These are phyloP conservation scores for Lenwebbia sp. DNA, from an alignment of 345 rosid genomes.

Conservation along the genomic window DNA sequence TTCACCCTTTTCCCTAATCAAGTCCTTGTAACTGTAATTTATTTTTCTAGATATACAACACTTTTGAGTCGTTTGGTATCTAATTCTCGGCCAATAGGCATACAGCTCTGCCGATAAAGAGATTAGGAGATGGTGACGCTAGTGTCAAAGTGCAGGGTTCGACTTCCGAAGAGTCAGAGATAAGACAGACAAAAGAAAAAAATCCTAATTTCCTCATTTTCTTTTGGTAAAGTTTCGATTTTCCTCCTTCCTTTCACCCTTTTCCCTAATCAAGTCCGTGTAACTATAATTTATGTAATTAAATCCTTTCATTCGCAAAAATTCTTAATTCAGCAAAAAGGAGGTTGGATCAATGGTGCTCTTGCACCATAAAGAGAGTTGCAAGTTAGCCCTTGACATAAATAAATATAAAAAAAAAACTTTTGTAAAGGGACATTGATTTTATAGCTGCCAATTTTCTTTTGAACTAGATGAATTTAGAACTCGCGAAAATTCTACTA, in stretches of 20 bases:
- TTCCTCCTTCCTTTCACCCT: neutral
- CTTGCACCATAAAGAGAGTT: too few relatives aligned
- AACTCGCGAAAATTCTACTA: neutral
- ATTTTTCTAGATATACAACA: neutral
- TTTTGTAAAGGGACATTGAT: neutral
- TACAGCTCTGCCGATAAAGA: too few relatives aligned
- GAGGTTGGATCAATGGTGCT: too few relatives aligned
- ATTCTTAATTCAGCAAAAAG: neutral
- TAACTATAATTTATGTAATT: neutral
- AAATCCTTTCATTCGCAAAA: neutral
- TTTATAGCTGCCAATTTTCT: neutral
- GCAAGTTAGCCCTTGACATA: too few relatives aligned
- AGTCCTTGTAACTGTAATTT: too few relatives aligned
- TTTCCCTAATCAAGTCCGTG: neutral
- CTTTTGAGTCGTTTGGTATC: neutral
- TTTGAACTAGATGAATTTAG: neutral
- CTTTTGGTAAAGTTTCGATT: neutral
- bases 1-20: neutral
- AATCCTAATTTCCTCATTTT: neutral
- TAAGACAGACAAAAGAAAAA: too few relatives aligned
- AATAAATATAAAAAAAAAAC: too few relatives aligned
- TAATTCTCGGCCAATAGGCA: too few relatives aligned
- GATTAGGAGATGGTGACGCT: too few relatives aligned
- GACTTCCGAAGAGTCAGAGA: too few relatives aligned
- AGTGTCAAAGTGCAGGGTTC: too few relatives aligned